phyloP scores from a whole-genome alignment of 345 rosid species.

The Ricinus communis region DNA sequence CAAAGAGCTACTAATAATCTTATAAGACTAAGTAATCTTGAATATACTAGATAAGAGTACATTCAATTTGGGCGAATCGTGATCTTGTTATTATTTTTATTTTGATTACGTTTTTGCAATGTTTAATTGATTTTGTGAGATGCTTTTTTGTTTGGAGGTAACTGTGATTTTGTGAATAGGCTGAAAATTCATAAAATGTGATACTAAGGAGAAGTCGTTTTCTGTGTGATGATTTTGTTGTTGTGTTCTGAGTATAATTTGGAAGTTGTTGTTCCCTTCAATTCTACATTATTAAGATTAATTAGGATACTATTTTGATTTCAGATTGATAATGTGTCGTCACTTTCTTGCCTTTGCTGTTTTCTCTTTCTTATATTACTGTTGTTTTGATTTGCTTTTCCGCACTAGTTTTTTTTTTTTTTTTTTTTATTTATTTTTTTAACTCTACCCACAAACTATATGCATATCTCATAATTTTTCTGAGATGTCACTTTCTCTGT shows the following conservation, averaged over 20 bases:
- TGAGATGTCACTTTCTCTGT: slow-evolving; percentile 47
- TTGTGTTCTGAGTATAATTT: slow-evolving; percentile 1
- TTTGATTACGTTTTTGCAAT: too few species aligned
- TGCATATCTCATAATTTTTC: slow-evolving; percentile 10
- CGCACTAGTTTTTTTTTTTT: not conserved
- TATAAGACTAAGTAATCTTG: too few species aligned
- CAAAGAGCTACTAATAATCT: too few species aligned
- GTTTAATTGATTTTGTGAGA: too few species aligned
- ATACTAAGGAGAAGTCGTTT: not conserved
- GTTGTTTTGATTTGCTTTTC: not conserved
- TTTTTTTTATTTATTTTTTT: too few species aligned
- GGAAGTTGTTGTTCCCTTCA: slow-evolving; percentile 5
- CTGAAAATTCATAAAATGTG: not conserved
- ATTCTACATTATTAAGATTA: not conserved
- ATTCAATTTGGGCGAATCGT: too few species aligned
- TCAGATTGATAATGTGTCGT: slow-evolving; percentile 18
- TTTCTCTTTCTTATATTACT: not conserved
- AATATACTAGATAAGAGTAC: too few species aligned
- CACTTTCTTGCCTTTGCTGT: slow-evolving; percentile 22
- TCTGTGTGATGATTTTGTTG: not conserved
- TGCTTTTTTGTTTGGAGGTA: too few species aligned
- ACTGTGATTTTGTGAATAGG: too few species aligned
- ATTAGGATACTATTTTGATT: not conserved
- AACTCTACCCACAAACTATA: slow-evolving; percentile 1
- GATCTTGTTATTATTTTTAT: not conserved